A percentile compares a stretch with the other conserved stretches of the same genome.
Evolutionary conservation across 768 basidiomycete species (phyloP).

Genomic region (Russula griseocarnosa): DNA sequence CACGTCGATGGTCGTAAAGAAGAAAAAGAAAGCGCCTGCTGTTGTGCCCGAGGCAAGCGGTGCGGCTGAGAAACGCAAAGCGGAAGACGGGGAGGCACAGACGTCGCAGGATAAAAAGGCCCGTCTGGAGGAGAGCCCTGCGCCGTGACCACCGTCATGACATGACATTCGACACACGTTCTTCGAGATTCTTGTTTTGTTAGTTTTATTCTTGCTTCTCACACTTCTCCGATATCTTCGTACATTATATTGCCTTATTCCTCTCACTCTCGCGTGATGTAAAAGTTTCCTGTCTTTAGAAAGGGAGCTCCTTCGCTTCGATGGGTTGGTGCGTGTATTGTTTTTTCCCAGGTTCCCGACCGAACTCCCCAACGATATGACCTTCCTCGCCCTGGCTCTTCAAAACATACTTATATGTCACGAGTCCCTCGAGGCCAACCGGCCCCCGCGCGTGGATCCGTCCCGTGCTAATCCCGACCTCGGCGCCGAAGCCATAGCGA

Average conservation of each 20-base stretch:
- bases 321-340: conserved; percentile 64
- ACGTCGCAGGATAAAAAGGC: conserved; percentile 60
- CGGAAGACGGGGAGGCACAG: conserved; percentile 51
- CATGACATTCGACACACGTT: too few species aligned
- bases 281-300: conserved; percentile 33
- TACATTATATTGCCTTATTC: conserved; percentile 14
- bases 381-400: conserved; percentile 68
- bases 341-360: conserved; percentile 62
- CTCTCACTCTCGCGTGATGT: conserved; percentile 4
- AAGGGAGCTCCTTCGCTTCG: conserved; percentile 44
- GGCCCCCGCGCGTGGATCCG: conserved; percentile 95
- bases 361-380: conserved; percentile 86
- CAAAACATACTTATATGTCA: conserved; percentile 96
- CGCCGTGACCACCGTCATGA: conserved; percentile 25
- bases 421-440: conserved; percentile 88
- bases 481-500: conserved; percentile 94
- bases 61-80: conserved; percentile 59
- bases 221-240: neutral
- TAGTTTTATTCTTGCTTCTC: neutral
- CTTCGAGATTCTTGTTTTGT: neutral
- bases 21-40: conserved; percentile 57
- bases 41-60: conserved; percentile 34
- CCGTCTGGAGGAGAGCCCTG: conserved; percentile 44
- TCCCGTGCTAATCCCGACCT: conserved; percentile 95
- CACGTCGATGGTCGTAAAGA: conserved; percentile 82